Evolutionary conservation across 768 basidiomycete genomes (phyloP), one percentile per base, ranked within the genome.

Genomic region (Auriscalpium vulgare): DNA sequence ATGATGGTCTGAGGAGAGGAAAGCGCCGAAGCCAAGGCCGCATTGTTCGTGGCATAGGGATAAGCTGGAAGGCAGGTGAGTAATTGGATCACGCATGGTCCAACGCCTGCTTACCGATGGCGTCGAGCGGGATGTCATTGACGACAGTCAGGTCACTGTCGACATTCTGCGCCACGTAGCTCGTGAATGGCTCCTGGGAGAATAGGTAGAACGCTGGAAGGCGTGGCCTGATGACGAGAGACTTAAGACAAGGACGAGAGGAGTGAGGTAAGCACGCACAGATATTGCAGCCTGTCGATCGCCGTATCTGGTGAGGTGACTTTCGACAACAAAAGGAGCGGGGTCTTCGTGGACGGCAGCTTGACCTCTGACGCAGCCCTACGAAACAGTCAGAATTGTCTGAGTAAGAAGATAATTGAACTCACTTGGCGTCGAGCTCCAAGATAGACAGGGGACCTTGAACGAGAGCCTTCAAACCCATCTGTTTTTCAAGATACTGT

Each of bases 171-270:
- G 19, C 36, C 5, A 55, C 37, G 46, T 55, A 55, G 19, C 29
- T 13, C 14, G 19, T 47, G 54, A 55, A 55, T 3, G 44, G 44
- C 37, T 47, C 37, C 46, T 55, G 21, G 8, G 46, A 8, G 36
- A 29, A 55, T 3, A 55, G 46, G 46, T 55, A 55, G 46, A 55
- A 48, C 8, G 46, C 54, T 14, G 54, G 46, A 17, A 55, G 21
- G 35, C 54, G 46, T 34, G 47, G 23, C 16, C 54, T 55, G 46
- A 7, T 4, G 19, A 48, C 19, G 23, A 17, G 8, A 16, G 38
- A 40, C 44, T 6, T 35, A 13, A 48, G 16, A 38, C 14, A 43
- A 10, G 34, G 9, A 36, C 4, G 8, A 11, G 8, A 55, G 10
- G n/a, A 38, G 46, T 8, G 37, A n/a, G 16, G 3, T n/a, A 35